Evolutionary conservation across 2,329 filamentous ascomycete genomes (phyloP), one percentile per base, ranked within the genome.

Genomic region (Blumeria graminis): DNA sequence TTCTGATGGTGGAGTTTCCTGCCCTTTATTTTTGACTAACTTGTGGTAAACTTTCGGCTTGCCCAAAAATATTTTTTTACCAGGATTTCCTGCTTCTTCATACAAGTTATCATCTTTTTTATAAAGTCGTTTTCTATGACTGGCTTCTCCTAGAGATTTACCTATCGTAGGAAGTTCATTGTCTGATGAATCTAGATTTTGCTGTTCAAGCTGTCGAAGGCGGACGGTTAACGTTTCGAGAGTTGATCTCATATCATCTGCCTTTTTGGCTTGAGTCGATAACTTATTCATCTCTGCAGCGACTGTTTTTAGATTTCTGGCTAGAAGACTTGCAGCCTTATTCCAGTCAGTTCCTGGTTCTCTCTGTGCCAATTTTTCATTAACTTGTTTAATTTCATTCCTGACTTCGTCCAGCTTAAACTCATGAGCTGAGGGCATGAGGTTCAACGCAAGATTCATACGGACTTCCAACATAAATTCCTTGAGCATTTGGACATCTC

Each of bases 391-490:
- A 39, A 53, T 57, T 35, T 43, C 43, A 36, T 56, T 48, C 36
- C 38, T 41, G 41, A 34, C 28, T 32, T 51, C 48, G 3, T 11
- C 48, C 5, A 34, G 14, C 28, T 51, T 33, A 6, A 13, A 9
- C 4, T 28, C 22, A 33, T 51, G 11, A 51, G 32, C 32, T 14
- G 10, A 13, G 10, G 13, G 14, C 14, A 58, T 56, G 32, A 41
- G 43, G 52, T 48, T 58, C 16, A 58, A 54, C 22, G 56, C 54
- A 33, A 64, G 56, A 16, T 65, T 61, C 46, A 45, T 58, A 8
- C 63, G 63, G 28, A 66, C 43, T 38, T 65, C 62, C 28, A 57
- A 18, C 61, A 67, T 66, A 41, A 66, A 65, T 22, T 60, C 59
- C 57, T 60, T 65, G n/a, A 67, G 62, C 7, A 34, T 46, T 34